A percentile compares a stretch with the other conserved stretches of the same genome.
Conservation (phyloP, 2,329 filamentous ascomycete species). For the Fusarium humuli region DNA sequence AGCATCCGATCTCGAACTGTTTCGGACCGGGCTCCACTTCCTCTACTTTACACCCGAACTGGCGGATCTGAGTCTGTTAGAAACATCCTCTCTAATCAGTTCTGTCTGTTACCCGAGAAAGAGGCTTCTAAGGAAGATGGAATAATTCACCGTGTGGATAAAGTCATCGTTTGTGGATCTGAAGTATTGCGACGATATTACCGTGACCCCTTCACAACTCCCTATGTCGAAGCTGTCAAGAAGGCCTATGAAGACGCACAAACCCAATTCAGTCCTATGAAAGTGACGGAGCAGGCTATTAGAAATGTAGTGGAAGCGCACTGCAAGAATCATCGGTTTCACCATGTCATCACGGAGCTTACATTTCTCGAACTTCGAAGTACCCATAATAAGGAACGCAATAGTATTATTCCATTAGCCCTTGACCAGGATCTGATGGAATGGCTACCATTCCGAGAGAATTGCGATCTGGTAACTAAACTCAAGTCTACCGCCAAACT, state of each 20-base stretch:
- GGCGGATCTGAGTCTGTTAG: not conserved
- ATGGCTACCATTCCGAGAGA: not conserved
- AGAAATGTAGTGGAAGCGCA: not conserved
- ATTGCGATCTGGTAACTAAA: not conserved
- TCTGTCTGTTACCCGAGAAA: not conserved
- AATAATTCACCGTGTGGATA: not conserved
- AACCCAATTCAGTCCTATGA: accelerated
- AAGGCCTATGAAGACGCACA: not conserved
- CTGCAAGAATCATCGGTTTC: not conserved
- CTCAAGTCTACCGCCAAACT: not conserved
- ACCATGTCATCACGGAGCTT: not conserved
- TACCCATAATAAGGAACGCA: not conserved
- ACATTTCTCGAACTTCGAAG: not conserved
- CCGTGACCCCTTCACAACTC: not conserved
- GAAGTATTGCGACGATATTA: not conserved
- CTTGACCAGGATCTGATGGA: not conserved
- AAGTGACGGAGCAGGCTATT: not conserved
- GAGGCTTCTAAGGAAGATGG: not conserved
- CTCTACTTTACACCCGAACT: not conserved
- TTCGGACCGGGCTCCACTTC: not conserved
- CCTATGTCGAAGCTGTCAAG: not conserved
- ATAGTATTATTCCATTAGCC: not conserved
- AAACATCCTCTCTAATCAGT: not conserved
- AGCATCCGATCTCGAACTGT: not conserved
- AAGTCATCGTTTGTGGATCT: not conserved